These are phyloP conservation scores for Daldinia decipiens DNA, from an alignment of 495 filamentous ascomycete species.

Conservation along the genomic window DNA sequence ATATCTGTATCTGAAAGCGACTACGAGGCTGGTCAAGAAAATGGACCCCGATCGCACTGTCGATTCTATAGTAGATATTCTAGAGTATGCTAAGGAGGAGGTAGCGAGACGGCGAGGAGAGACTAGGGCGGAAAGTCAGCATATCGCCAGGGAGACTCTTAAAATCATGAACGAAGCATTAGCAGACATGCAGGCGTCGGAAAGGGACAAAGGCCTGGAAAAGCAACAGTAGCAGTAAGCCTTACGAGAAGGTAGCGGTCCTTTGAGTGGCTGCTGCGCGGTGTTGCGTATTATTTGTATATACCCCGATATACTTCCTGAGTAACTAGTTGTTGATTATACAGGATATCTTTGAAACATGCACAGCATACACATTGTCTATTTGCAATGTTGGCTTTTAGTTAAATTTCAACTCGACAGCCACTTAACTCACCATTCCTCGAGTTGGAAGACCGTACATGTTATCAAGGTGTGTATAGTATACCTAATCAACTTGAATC, in stretches of 20 bases:
- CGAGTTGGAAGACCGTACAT: neutral
- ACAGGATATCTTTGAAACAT: neutral
- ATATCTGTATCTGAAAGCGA: constrained; percentile 47
- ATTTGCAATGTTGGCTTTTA: neutral
- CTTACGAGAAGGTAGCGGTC: neutral
- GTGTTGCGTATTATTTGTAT: constrained; percentile 6
- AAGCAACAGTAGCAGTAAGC: neutral
- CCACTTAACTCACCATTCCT: neutral
- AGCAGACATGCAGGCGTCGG: constrained; percentile 11
- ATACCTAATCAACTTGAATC: too few relatives aligned
- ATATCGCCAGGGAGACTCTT: constrained; percentile 29
- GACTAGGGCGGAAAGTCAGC: neutral
- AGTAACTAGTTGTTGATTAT: neutral
- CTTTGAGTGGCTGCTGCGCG: neutral
- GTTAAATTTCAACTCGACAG: neutral
- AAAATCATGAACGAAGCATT: constrained; percentile 32
- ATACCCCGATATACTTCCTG: neutral
- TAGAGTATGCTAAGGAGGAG: constrained; percentile 19
- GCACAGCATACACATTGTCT: neutral
- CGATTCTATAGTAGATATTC: constrained; percentile 20
- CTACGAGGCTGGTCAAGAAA: constrained; percentile 39
- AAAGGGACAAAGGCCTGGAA: neutral
- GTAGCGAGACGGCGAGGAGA: constrained; percentile 7
- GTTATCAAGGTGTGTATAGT: too few relatives aligned
- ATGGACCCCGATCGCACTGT: constrained; percentile 6